phyloP scores from a whole-genome alignment of 345 rosid genomes.

The Odontarrhena argentea region DNA sequence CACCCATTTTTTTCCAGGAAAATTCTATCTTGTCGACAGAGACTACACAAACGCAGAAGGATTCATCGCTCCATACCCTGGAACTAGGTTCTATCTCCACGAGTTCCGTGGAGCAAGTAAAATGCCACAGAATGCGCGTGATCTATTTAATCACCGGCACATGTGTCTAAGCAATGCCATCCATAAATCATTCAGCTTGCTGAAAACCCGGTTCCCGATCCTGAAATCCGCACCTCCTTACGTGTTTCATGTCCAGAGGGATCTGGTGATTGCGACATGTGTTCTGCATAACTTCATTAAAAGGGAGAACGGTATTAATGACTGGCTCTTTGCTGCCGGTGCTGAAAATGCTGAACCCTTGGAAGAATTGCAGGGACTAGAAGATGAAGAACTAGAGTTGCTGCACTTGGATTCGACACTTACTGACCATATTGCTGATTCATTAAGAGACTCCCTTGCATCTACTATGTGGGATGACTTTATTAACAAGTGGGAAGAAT shows the following conservation, averaged over 20 bases:
- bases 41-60: slow-evolving; percentile 65
- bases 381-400: slow-evolving; percentile 60
- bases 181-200: slow-evolving; percentile 51
- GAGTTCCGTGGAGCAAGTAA: slow-evolving; percentile 68
- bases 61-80: slow-evolving; percentile 74
- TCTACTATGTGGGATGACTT: slow-evolving; percentile 78
- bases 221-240: slow-evolving; percentile 74
- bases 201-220: slow-evolving; percentile 74
- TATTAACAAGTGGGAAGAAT: slow-evolving; percentile 66
- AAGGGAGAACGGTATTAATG: slow-evolving; percentile 58
- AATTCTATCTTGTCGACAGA: slow-evolving; percentile 70
- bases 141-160: slow-evolving; percentile 79
- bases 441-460: slow-evolving; percentile 60
- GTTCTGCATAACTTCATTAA: slow-evolving; percentile 70
- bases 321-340: slow-evolving; percentile 59
- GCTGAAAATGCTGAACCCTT: slow-evolving; percentile 39
- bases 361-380: slow-evolving; percentile 48
- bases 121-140: slow-evolving; percentile 64
- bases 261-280: slow-evolving; percentile 77
- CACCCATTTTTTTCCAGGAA: slow-evolving; percentile 48
- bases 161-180: slow-evolving; percentile 55
- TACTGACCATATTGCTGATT: slow-evolving; percentile 54
- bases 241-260: slow-evolving; percentile 77
- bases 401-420: slow-evolving; percentile 52
- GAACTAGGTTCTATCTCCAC: slow-evolving; percentile 54